Evolutionary conservation across 495 filamentous ascomycete species (phyloP).

Genomic region (Xylaria curta): DNA sequence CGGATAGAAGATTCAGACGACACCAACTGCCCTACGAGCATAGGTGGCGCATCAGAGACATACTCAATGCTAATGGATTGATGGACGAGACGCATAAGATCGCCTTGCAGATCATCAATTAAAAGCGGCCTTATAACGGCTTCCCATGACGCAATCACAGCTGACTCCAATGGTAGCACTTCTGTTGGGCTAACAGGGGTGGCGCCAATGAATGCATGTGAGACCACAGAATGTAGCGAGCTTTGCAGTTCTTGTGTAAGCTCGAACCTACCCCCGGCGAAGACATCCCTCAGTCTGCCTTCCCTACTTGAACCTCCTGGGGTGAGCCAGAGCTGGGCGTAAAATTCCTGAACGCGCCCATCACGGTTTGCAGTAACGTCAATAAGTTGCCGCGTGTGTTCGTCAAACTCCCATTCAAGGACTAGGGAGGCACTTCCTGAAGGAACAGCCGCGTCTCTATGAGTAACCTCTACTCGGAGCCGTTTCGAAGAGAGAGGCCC

Average conservation of each 20-base stretch:
- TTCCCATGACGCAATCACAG: conserved; percentile 89
- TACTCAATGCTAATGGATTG: conserved; percentile 88
- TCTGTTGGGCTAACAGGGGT: conserved; percentile 84
- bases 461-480: conserved; percentile 4
- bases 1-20: conserved; percentile 85
- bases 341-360: conserved; percentile 83
- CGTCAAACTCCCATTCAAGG: conserved; percentile 82
- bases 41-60: conserved; percentile 78
- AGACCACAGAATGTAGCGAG: conserved; percentile 89
- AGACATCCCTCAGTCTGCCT: conserved; percentile 71
- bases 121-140: conserved; percentile 89
- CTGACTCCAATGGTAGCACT: conserved; percentile 89
- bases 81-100: conserved; percentile 81
- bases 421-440: conserved; percentile 54
- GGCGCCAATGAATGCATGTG: conserved; percentile 84
- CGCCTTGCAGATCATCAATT: conserved; percentile 79
- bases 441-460: conserved; percentile 14
- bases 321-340: conserved; percentile 83
- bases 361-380: conserved; percentile 83
- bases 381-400: conserved; percentile 79
- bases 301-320: conserved; percentile 74
- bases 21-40: conserved; percentile 81
- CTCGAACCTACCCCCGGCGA: conserved; percentile 73
- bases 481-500: conserved; percentile 63
- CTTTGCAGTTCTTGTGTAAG: conserved; percentile 69